A percentile compares a stretch with the other conserved stretches of the same genome.
These are phyloP conservation scores for Zymoseptoria tritici DNA, from an alignment of 2,329 filamentous ascomycete genomes.

Conservation along the genomic window DNA sequence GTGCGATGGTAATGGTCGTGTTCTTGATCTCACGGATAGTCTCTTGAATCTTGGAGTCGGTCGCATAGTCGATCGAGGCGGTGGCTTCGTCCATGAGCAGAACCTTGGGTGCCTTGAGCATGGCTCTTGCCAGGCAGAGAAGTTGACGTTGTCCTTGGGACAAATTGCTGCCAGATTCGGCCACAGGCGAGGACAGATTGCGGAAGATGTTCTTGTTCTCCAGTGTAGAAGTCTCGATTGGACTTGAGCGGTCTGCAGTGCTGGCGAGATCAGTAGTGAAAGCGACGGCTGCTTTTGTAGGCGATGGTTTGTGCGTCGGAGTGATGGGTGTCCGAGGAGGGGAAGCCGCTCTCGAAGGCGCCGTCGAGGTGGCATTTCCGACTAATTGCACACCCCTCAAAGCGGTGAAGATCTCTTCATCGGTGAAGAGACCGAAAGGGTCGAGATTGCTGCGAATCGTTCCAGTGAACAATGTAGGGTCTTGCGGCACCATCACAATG, in stretches of 20 bases:
- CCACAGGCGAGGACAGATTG: conserved; percentile 73
- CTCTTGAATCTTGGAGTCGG: conserved; percentile 91
- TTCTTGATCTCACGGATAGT: conserved; percentile 87
- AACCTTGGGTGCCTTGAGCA: conserved; percentile 85
- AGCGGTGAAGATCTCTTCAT: conserved; percentile 82
- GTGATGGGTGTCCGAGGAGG: conserved; percentile 26
- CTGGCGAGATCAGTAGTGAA: conserved; percentile 11
- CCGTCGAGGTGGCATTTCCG: conserved; percentile 42
- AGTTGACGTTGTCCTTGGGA: conserved; percentile 95
- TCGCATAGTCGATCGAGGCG: conserved; percentile 93
- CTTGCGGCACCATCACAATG: conserved; percentile 96
- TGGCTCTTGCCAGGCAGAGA: conserved; percentile 82
- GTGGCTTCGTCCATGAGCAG: conserved; percentile 99
- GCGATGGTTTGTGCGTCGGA: conserved; percentile 21
- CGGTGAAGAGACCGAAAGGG: conserved; percentile 80
- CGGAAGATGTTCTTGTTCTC: conserved; percentile 94
- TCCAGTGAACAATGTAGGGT: conserved; percentile 88
- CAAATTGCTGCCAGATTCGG: conserved; percentile 87
- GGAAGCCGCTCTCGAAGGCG: conserved; percentile 34
- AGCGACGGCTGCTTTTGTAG: conserved; percentile 27
- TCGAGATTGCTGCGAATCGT: conserved; percentile 90
- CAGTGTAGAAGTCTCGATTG: conserved; percentile 35
- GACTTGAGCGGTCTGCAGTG: conserved; percentile 26
- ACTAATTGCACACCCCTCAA: conserved; percentile 86
- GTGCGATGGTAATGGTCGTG: conserved; percentile 94